Conservation (phyloP, 495 filamentous ascomycete species). For the Astrocystis sublimbata region DNA sequence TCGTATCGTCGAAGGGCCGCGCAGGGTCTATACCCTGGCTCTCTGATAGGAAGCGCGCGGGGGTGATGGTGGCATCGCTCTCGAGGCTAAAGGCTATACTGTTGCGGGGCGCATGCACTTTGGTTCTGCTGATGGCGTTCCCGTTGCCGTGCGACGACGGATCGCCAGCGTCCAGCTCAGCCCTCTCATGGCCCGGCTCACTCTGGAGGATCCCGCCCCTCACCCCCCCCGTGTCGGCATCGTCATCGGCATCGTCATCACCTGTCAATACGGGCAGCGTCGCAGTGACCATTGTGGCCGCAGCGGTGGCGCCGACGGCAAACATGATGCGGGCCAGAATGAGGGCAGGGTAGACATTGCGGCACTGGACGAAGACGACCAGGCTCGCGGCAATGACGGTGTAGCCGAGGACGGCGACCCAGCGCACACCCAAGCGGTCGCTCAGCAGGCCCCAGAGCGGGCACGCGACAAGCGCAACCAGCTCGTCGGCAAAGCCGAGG, state of each 20-base stretch:
- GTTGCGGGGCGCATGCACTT: slow-evolving; percentile 22
- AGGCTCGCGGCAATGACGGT: slow-evolving; percentile 73
- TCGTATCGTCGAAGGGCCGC: slow-evolving; percentile 18
- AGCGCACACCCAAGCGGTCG: slow-evolving; percentile 82
- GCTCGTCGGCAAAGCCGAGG: slow-evolving; percentile 91
- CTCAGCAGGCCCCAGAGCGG: slow-evolving; percentile 91
- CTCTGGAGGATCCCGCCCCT: slow-evolving; percentile 23
- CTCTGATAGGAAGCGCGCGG: slow-evolving; percentile 41
- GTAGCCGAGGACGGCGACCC: slow-evolving; percentile 79
- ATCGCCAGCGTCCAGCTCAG: background rate
- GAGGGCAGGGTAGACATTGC: slow-evolving; percentile 87
- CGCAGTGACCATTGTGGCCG: slow-evolving; percentile 96
- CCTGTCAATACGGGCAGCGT: slow-evolving; percentile 83
- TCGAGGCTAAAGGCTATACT: slow-evolving; percentile 56
- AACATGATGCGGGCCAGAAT: slow-evolving; percentile 85
- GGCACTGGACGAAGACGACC: slow-evolving; percentile 78
- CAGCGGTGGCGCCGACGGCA: slow-evolving; percentile 84
- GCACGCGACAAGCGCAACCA: slow-evolving; percentile 87
- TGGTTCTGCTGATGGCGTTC: background rate
- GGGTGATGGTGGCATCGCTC: slow-evolving; percentile 66
- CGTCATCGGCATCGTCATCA: slow-evolving; percentile 41
- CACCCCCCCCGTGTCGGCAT: slow-evolving; percentile 25
- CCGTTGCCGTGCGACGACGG: no score
- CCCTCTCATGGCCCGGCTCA: background rate
- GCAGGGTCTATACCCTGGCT: background rate